Conservation (phyloP, 129 eudicot species). For the Oenanthe sinensis region DNA sequence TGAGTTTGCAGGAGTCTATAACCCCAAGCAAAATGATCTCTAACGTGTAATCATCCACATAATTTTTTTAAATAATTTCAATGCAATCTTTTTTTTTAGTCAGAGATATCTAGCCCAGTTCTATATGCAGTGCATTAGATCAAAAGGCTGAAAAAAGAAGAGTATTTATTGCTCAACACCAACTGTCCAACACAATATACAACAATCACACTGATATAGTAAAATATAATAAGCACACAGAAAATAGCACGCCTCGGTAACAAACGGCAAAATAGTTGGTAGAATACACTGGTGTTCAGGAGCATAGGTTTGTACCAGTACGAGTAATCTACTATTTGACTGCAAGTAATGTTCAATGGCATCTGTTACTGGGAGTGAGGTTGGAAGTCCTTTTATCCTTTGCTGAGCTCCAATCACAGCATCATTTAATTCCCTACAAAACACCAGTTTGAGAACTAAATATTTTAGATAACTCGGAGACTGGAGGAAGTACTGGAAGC, state of each 20-base stretch:
- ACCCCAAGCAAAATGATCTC: too few relatives aligned
- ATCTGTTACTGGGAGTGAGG: constrained; percentile 46
- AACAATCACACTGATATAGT: background rate
- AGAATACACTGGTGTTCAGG: background rate
- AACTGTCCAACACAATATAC: background rate
- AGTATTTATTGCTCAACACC: background rate
- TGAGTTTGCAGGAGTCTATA: too few relatives aligned
- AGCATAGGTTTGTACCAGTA: constrained; percentile 46
- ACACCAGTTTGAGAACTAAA: constrained; percentile 2
- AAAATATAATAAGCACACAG: background rate
- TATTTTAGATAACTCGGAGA: background rate
- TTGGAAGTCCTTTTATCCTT: constrained; percentile 67
- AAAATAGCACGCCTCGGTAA: background rate
- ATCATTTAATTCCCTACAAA: constrained; percentile 73
- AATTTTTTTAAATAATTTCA: background rate
- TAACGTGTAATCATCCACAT: too few relatives aligned
- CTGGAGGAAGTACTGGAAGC: background rate
- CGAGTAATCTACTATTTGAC: constrained; percentile 67
- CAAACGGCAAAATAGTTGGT: background rate
- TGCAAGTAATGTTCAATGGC: constrained; percentile 52
- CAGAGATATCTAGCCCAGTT: background rate
- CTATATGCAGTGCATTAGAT: background rate
- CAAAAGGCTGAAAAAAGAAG: background rate
- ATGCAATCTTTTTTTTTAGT: background rate
- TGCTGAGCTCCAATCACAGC: constrained; percentile 83